These are phyloP conservation scores for Yamadazyma membranifaciens DNA, from an alignment of 1,139 yeast species.

Conservation along the genomic window DNA sequence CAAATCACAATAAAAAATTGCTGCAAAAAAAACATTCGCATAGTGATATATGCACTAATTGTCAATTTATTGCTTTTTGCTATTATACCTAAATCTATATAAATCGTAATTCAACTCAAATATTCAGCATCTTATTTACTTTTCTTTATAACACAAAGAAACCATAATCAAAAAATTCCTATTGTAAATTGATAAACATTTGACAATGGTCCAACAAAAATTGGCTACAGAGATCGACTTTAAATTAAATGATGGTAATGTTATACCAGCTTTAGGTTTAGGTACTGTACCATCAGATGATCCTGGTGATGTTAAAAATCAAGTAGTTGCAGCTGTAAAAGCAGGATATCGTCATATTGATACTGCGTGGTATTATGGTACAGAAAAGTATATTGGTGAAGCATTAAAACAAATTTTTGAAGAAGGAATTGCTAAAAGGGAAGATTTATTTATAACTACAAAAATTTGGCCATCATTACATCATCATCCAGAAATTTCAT, in stretches of 20 bases:
- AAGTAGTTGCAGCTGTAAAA: conserved; percentile 37
- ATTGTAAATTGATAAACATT: too few relatives aligned
- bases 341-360: conserved; percentile 44
- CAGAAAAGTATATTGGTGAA: conserved; percentile 49
- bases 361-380: conserved; percentile 49
- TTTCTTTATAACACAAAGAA: too few relatives aligned
- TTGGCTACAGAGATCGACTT: conserved; percentile 23
- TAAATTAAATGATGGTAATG: conserved; percentile 30
- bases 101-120: background rate
- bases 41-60: too few relatives aligned
- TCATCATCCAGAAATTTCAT: conserved; percentile 37
- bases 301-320: conserved; percentile 32
- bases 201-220: conserved; percentile 14
- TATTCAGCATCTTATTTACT: too few relatives aligned
- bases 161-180: too few relatives aligned
- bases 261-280: conserved; percentile 39
- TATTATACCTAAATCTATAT: background rate
- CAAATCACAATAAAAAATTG: background rate
- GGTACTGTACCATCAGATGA: conserved; percentile 37
- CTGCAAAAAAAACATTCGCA: background rate
- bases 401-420: conserved; percentile 48
- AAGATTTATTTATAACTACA: conserved; percentile 58
- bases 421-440: conserved; percentile 48
- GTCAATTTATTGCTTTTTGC: background rate
- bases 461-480: conserved; percentile 54